Evolutionary conservation across 345 rosid genomes (phyloP), one percentile per base, ranked within the genome.

Genomic region (Dipteronia dyeriana): DNA sequence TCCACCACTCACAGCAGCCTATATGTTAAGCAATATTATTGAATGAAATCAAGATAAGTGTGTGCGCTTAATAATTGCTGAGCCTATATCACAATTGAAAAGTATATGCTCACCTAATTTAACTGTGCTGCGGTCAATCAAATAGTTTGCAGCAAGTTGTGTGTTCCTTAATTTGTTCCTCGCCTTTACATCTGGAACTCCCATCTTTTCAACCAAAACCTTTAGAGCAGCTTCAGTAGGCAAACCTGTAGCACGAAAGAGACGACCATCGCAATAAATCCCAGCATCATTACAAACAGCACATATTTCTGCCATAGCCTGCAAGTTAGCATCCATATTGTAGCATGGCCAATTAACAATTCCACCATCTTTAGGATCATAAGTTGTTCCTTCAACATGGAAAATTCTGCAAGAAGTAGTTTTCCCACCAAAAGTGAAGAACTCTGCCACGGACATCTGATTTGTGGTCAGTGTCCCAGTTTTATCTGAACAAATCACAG

Each of bases 211-310:
- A 66, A 91, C 97, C 82, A 93, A 88, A 80, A 95, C 97, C 82
- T 91, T 95, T 62, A 95, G 86, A 64, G 98, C 98, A 63, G 98
- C 98, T 89, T 93, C 98, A 2, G 98, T 95, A 45, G 98, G 98
- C 88, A 95, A 87, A 80, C 98, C 97, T 1, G 94, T 88, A 49
- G 97, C 98, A 54, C 91, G 88, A 81, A 89, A 92, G 29, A 91
- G 84, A 76, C 84, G 89, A 0, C 97, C 98, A 47, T 94, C 98
- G 29, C 81, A 81, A 75, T 77, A 85, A 75, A 94, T 82, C 78
- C 95, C 97, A 80, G 98, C 93, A 76, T 93, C 97, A 82, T 93
- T 93, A 84, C 97, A 95, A 68, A 95, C 75, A 9, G 97, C 94
- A 83, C 93, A 91, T 76, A 90, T 87, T 80, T 95, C 92, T 65